These are phyloP conservation scores for Magnolia sinica DNA, from an alignment of 164 flowering plant species.

Conservation along the genomic window DNA sequence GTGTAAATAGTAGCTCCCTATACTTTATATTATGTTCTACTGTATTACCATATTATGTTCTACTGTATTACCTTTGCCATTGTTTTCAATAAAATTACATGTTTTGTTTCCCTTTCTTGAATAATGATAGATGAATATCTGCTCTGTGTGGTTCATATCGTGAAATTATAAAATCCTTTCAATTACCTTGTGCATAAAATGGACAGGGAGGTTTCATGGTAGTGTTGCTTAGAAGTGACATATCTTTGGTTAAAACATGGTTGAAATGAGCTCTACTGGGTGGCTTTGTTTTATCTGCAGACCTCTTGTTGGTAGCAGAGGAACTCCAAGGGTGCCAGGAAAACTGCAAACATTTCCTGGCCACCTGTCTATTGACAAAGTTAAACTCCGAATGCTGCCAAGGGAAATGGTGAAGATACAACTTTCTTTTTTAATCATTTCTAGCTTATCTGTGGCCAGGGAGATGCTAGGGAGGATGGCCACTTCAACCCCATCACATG, in stretches of 20 bases:
- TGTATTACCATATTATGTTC: background rate
- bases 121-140: background rate
- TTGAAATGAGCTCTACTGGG: background rate
- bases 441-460: background rate
- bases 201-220: background rate
- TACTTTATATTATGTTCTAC: too few relatives aligned
- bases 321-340: slow-evolving; percentile 25
- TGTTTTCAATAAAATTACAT: background rate
- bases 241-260: background rate
- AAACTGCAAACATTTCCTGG: slow-evolving; percentile 45
- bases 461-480: background rate
- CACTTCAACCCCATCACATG: background rate
- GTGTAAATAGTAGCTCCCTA: too few relatives aligned
- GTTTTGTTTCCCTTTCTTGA: background rate
- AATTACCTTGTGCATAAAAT: too few relatives aligned
- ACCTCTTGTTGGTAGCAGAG: slow-evolving; percentile 47
- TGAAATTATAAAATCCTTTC: background rate
- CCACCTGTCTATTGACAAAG: slow-evolving; percentile 51
- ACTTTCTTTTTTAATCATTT: background rate
- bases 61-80: background rate
- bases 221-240: background rate
- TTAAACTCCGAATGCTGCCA: slow-evolving; percentile 37
- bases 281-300: slow-evolving; percentile 29
- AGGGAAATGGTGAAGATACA: slow-evolving; percentile 35
- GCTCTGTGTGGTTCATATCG: background rate